Percentiles rank a stretch among this genome's conserved stretches.
Conservation (phyloP, 2,329 filamentous ascomycete genomes). For the Calonectria ilicicola region DNA sequence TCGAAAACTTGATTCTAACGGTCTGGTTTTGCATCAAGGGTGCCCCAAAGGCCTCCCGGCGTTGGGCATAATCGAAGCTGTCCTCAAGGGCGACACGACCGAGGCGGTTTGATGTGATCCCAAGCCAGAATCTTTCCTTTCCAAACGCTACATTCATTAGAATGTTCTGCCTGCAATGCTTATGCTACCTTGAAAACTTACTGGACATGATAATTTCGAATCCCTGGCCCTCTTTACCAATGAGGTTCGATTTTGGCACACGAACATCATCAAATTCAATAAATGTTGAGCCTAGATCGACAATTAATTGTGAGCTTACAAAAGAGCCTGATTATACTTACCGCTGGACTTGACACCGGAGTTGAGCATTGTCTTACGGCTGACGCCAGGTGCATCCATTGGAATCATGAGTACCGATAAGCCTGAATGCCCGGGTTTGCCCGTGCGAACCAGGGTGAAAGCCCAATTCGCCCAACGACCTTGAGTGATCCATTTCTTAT, state of each 20-base stretch:
- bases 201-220: slow-evolving; percentile 67
- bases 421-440: slow-evolving; percentile 63
- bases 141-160: slow-evolving; percentile 57
- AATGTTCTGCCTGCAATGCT: too few species aligned
- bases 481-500: slow-evolving; percentile 78
- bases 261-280: slow-evolving; percentile 67
- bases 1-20: slow-evolving; percentile 68
- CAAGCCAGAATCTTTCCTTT: slow-evolving; percentile 68
- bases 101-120: slow-evolving; percentile 66
- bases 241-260: slow-evolving; percentile 55
- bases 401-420: slow-evolving; percentile 71
- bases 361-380: slow-evolving; percentile 67
- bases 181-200: neutral
- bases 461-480: slow-evolving; percentile 70
- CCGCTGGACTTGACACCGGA: slow-evolving; percentile 76
- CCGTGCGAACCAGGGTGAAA: slow-evolving; percentile 72
- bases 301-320: too few species aligned
- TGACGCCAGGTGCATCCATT: slow-evolving; percentile 61
- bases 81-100: slow-evolving; percentile 66
- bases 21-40: slow-evolving; percentile 68
- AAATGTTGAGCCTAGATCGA: slow-evolving; percentile 54
- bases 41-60: slow-evolving; percentile 68
- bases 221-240: slow-evolving; percentile 66
- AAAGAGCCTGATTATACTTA: neutral
- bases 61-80: slow-evolving; percentile 61